Evolutionary conservation across 495 filamentous ascomycete genomes (phyloP).

Genomic region (Chaetomium tenue): DNA sequence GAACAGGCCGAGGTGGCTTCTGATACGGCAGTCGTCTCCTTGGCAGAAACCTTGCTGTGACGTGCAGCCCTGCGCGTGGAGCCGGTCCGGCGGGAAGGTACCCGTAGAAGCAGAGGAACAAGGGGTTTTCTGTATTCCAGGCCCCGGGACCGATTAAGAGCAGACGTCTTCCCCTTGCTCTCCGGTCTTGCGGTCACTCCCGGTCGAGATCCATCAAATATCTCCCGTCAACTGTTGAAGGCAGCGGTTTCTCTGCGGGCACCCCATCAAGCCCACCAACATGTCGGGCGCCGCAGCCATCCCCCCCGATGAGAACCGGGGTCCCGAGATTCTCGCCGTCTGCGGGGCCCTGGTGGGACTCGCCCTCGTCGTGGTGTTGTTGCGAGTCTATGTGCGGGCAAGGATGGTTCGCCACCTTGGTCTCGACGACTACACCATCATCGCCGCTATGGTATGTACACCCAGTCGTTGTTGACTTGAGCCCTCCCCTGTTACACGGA

Average conservation of each 20-base stretch:
- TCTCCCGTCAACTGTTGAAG: not conserved
- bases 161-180: not conserved
- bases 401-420: conserved; percentile 21
- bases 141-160: not conserved
- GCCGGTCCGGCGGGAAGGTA: not conserved
- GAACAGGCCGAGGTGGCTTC: not conserved
- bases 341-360: conserved; percentile 20
- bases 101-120: not conserved
- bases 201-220: not conserved
- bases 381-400: conserved; percentile 20
- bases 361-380: conserved; percentile 10
- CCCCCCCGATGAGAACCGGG: conserved; percentile 23
- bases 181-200: not conserved
- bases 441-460: conserved; percentile 26
- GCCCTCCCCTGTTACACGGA: too few species aligned
- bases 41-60: not conserved
- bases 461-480: too few species aligned
- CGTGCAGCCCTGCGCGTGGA: not conserved
- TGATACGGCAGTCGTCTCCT: not conserved
- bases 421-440: conserved; percentile 30
- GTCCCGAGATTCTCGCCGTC: conserved; percentile 27
- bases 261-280: not conserved
- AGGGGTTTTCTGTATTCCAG: not conserved
- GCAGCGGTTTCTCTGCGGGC: not conserved
- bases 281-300: conserved; percentile 1